Evolutionary conservation across 257 asterid species (phyloP).

Genomic region (Solanum ossicruentum): DNA sequence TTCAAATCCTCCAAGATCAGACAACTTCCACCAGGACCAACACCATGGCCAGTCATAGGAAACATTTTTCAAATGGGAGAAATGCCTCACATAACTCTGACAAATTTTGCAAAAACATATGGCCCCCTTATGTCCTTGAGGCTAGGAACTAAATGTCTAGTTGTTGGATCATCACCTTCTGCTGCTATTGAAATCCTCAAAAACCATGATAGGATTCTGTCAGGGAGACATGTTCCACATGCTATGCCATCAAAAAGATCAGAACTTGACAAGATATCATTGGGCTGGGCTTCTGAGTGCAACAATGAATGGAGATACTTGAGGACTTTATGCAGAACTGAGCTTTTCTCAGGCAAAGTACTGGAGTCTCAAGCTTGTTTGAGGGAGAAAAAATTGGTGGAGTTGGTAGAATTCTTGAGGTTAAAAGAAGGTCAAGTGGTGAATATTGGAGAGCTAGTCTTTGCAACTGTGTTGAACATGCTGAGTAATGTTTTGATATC

Average conservation of each 20-base stretch:
- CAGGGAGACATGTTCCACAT: conserved; percentile 18
- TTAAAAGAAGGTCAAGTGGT: conserved; percentile 8
- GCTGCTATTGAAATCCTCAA: conserved; percentile 30
- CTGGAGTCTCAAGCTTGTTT: conserved; percentile 8
- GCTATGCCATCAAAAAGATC: not conserved
- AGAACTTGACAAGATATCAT: conserved; percentile 13
- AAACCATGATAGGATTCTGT: conserved; percentile 14
- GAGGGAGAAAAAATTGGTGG: conserved; percentile 20
- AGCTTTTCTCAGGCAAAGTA: conserved; percentile 24
- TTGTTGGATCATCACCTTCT: conserved; percentile 35
- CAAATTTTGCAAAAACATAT: conserved; percentile 17
- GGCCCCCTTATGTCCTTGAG: conserved; percentile 30
- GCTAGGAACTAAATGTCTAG: conserved; percentile 13
- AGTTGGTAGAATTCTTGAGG: conserved; percentile 23
- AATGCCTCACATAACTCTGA: conserved; percentile 9
- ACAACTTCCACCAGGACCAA: conserved; percentile 47
- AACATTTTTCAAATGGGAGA: conserved; percentile 14
- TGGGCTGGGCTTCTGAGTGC: conserved; percentile 16
- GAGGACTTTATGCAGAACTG: conserved; percentile 13
- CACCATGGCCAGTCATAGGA: conserved; percentile 38
- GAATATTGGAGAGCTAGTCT: conserved; percentile 13
- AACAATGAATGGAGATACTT: conserved; percentile 14
- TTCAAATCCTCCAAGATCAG: not conserved
- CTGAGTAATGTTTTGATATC: conserved; percentile 20
- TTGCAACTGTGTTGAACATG: conserved; percentile 21